phyloP scores from a whole-genome alignment of 345 rosid genomes.

The Boechera divaricarpa region DNA sequence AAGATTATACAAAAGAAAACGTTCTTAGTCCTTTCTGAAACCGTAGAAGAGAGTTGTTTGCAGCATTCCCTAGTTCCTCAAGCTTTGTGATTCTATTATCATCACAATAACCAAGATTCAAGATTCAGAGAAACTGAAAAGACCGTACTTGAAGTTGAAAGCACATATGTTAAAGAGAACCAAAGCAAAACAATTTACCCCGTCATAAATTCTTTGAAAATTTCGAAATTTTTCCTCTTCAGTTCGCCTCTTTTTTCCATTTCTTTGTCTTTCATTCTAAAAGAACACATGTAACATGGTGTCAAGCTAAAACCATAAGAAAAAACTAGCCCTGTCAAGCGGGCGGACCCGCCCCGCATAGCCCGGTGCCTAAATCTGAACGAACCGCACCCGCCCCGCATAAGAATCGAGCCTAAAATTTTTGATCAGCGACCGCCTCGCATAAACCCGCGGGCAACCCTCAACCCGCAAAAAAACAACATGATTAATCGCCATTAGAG shows the following conservation, averaged over 20 bases:
- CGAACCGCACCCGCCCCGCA: no score
- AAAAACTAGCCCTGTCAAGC: background rate
- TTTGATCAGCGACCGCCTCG: no score
- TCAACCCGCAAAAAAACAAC: no score
- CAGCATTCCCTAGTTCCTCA: slow-evolving; percentile 60
- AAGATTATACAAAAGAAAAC: slow-evolving; percentile 21
- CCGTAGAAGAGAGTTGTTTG: slow-evolving; percentile 53
- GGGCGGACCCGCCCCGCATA: no score
- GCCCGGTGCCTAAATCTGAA: no score
- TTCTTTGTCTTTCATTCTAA: slow-evolving; percentile 39
- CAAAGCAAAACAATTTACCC: slow-evolving; percentile 46
- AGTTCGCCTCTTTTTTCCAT: slow-evolving; percentile 40
- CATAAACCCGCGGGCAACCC: no score
- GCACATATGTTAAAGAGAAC: background rate
- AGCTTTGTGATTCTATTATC: slow-evolving; percentile 59
- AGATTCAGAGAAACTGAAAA: background rate
- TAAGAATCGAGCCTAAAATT: no score
- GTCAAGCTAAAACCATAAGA: slow-evolving; percentile 9
- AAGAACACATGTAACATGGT: slow-evolving; percentile 7
- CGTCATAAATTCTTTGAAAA: slow-evolving; percentile 58
- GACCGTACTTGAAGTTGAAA: background rate
- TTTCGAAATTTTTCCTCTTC: slow-evolving; percentile 44
- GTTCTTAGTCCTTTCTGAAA: slow-evolving; percentile 66
- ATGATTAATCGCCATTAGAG: no score
- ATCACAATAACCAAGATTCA: background rate